Evolutionary conservation across 306 rosid species (phyloP), one percentile per base, ranked within the genome.

Genomic region (Carpinus viminea): DNA sequence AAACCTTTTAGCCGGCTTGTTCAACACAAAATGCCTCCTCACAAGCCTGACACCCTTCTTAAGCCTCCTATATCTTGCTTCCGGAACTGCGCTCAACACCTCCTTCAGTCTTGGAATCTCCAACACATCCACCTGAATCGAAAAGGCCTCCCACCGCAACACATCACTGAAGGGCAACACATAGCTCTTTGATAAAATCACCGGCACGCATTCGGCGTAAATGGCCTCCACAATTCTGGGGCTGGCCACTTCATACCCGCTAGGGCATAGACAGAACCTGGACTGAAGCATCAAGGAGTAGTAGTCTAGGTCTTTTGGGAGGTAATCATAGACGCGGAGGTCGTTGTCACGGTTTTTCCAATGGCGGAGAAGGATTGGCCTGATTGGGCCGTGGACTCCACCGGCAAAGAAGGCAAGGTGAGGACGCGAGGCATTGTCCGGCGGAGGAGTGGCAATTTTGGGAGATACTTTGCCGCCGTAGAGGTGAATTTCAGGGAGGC

Each of bases 191-290:
- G 91, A 91, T 48, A 91, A 43, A 24, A 91, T 87, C 73, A 93
- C 98, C 0, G 91, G 91, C 47, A 93, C 90, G 43, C 98, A 91
- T 56, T 87, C 96, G 0, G 94, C 93, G 53, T 91, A 91, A 76
- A 94, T 88, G 75, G 96, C 88, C 86, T 94, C 97, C 28, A 87
- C 94, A 8, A 94, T 82, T 78, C 98, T 90, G 0, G 96, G 98
- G 81, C 97, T 94, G 24, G 96, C 96, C 78, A 92, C 97, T 77
- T 94, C 98, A 56, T 82, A 74, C 55, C 97, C 97, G 53, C 96
- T 94, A 1, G 98, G 98, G 73, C 97, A 94, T 4, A 94, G 85
- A 50, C 94, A 92, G 38, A 88, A 94, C 87, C 83, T 94, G 74
- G 98, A 92, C 50, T 73, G 21, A 3, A 94, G 87, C 97, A 94